These are phyloP conservation scores for Catharanthus roseus DNA, from an alignment of 257 asterid genomes.

Conservation along the genomic window DNA sequence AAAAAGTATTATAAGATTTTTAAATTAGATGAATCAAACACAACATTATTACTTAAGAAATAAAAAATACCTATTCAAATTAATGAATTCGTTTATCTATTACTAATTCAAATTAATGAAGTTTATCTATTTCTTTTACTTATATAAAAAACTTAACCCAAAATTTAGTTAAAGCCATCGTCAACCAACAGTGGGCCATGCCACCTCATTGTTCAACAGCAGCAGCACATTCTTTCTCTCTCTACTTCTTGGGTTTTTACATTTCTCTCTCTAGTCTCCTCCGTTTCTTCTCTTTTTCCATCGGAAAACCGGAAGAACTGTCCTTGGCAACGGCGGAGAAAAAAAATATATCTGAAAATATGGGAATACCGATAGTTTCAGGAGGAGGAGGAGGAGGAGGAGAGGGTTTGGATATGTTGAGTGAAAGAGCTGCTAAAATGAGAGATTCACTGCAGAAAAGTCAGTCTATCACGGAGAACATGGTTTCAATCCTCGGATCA, in stretches of 20 bases:
- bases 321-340: background rate
- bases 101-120: too few species aligned
- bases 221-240: background rate
- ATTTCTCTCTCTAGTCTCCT: conserved; percentile 2
- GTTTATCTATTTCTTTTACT: too few species aligned
- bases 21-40: too few species aligned
- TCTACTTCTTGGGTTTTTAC: background rate
- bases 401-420: conserved; percentile 26
- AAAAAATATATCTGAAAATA: conserved; percentile 11
- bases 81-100: too few species aligned
- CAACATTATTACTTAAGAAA: too few species aligned
- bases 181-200: conserved; percentile 6
- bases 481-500: conserved; percentile 42
- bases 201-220: conserved; percentile 11
- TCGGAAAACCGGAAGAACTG: background rate
- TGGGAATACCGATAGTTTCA: conserved; percentile 27
- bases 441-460: conserved; percentile 36
- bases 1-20: too few species aligned
- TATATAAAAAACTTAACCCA: background rate
- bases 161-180: background rate
- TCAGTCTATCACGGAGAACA: conserved; percentile 38
- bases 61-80: too few species aligned
- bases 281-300: background rate
- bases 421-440: conserved; percentile 38
- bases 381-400: background rate